phyloP scores from a whole-genome alignment of 148 eudicot genomes.

The Rhododendron henanense region DNA sequence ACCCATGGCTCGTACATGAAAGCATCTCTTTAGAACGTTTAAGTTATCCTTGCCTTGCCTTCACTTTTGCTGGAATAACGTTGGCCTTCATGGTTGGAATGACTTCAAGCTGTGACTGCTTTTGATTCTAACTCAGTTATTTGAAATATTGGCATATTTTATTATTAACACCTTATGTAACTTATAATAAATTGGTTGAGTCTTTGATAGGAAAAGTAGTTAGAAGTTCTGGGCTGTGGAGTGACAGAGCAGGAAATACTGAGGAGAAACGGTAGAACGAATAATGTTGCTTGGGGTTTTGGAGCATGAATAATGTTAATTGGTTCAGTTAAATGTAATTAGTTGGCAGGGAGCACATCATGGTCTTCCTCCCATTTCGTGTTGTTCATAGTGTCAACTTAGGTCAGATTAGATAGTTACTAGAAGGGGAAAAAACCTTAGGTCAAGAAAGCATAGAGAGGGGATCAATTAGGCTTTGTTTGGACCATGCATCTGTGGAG shows the following conservation, averaged over 20 bases:
- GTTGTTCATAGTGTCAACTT: too few relatives aligned
- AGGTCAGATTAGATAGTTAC: too few relatives aligned
- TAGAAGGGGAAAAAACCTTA: too few relatives aligned
- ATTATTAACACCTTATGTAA: not conserved
- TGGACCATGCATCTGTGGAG: too few relatives aligned
- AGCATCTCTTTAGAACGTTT: not conserved
- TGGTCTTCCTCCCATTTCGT: too few relatives aligned
- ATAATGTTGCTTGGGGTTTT: slow-evolving; percentile 95
- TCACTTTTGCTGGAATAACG: not conserved
- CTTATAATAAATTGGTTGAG: not conserved
- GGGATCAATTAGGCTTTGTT: too few relatives aligned
- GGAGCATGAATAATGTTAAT: slow-evolving; percentile 20
- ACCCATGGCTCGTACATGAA: not conserved
- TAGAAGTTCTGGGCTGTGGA: slow-evolving; percentile 98
- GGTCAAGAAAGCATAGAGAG: too few relatives aligned
- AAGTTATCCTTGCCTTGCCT: not conserved
- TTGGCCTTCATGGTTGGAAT: not conserved
- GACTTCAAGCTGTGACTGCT: not conserved
- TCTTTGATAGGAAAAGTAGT: slow-evolving; percentile 76
- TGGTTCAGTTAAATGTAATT: too few relatives aligned
- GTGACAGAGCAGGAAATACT: slow-evolving; percentile 94
- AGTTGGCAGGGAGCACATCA: too few relatives aligned
- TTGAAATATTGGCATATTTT: not conserved
- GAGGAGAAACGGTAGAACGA: slow-evolving; percentile 61
- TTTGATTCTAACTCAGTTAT: not conserved